phyloP scores from a whole-genome alignment of 306 rosid species.

The Prosopis cineraria region DNA sequence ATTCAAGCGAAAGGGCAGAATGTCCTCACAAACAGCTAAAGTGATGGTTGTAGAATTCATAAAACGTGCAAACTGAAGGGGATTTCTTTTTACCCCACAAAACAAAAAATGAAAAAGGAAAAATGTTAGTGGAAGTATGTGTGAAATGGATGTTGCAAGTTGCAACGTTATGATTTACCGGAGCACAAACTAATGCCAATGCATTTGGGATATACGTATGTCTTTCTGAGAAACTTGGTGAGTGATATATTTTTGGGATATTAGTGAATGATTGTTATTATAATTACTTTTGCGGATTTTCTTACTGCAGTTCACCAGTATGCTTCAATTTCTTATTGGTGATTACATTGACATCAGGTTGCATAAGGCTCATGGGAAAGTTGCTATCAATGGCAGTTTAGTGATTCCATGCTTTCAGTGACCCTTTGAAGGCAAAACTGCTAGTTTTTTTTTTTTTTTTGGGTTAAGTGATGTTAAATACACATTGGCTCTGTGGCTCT shows the following conservation, averaged over 20 bases:
- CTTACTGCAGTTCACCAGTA: neutral
- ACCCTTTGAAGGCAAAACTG: neutral
- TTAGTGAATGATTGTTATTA: neutral
- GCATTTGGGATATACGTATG: neutral
- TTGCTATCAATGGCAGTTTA: neutral
- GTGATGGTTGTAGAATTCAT: neutral
- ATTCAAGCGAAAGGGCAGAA: constrained; percentile 17
- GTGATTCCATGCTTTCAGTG: neutral
- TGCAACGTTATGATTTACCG: neutral
- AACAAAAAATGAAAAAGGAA: neutral
- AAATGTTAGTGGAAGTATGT: neutral
- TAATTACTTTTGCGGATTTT: neutral
- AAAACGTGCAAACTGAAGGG: constrained; percentile 9
- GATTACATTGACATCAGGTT: neutral
- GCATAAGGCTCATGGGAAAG: neutral
- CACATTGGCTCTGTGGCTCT: neutral
- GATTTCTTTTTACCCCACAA: neutral
- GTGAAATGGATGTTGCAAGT: constrained; percentile 8
- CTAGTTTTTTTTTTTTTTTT: neutral
- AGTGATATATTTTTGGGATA: neutral
- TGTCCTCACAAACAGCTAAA: neutral
- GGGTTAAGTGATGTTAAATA: neutral
- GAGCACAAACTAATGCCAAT: neutral
- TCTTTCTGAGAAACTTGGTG: neutral
- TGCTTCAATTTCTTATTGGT: neutral